Evolutionary conservation across 331 rosid genomes (phyloP).

Genomic region (Malus hybrid): DNA sequence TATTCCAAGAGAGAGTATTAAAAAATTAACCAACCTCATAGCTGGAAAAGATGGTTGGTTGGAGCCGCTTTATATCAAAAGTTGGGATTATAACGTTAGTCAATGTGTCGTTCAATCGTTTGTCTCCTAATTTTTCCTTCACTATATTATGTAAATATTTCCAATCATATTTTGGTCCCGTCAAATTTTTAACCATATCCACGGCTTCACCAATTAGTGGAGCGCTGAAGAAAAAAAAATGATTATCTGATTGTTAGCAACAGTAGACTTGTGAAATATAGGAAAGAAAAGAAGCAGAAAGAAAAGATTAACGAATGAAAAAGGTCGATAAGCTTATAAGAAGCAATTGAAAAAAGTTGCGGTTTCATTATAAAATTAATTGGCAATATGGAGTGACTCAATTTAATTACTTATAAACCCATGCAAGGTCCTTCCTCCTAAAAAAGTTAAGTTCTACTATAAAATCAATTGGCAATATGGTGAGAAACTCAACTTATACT

Average conservation of each 20-base stretch:
- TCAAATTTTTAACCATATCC: constrained; percentile 6
- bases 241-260: not conserved
- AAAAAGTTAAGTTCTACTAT: too few relatives aligned
- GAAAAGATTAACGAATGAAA: not conserved
- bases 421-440: too few relatives aligned
- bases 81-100: constrained; percentile 50
- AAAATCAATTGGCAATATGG: too few relatives aligned
- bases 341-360: too few relatives aligned
- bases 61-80: constrained; percentile 49
- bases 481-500: too few relatives aligned
- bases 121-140: constrained; percentile 27
- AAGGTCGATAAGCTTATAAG: not conserved
- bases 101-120: constrained; percentile 25
- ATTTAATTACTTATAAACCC: too few relatives aligned
- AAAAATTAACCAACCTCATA: constrained; percentile 28
- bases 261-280: not conserved
- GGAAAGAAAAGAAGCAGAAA: not conserved
- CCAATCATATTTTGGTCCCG: constrained; percentile 48
- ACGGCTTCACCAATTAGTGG: not conserved
- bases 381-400: too few relatives aligned
- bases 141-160: constrained; percentile 26
- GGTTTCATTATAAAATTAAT: too few relatives aligned
- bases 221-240: not conserved
- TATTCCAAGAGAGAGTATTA: not conserved
- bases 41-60: constrained; percentile 44